Evolutionary conservation across 495 filamentous ascomycete genomes (phyloP), one percentile per base, ranked within the genome.

Genomic region (Jackrogersella minutella): DNA sequence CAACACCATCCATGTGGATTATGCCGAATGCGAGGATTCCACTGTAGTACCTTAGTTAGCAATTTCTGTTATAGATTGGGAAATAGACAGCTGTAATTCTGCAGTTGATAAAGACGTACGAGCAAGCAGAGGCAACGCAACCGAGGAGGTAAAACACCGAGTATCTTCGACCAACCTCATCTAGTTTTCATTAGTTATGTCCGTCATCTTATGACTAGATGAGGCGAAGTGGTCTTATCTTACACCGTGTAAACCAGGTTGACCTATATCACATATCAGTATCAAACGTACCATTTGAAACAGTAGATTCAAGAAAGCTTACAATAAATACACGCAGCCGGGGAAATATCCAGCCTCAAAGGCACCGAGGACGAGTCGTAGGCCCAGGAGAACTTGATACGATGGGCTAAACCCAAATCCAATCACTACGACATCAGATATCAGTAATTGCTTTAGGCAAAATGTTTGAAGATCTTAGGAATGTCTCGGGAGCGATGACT

Each of bases 281-380:
- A 19, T n/a, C 16, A 10, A 14, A 9, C 7, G 22, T 9, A 11
- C n/a, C 7, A 9, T 44, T 41, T 16, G 21, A 41, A 19, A 5
- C 21, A 8, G 17, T 2, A 14, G 5, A 4, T 41, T 9, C 4
- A 37, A 4, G 34, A 13, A n/a, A 6, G 61, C 66, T 31, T 66
- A 72, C 83, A 87, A 71, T 79, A 88, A 74, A 62, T 87, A 88
- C 1, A 84, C 82, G 33, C 84, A 86, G 68, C 84, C 53, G 5
- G 87, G 87, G 63, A 86, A 88, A 55, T 85, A 90, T 26, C 85
- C 84, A 46, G 87, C 84, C 64, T 89, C 87, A 1, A 89, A 72
- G 16, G 82, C 50, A 57, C 87, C 87, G 10, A 90, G 81, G 2
- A 89, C 51, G 0, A 87, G 76, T 51, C 87, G 81, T 19, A 87